Conservation (phyloP, 2,329 filamentous ascomycete species). For the Xylaria sp. region DNA sequence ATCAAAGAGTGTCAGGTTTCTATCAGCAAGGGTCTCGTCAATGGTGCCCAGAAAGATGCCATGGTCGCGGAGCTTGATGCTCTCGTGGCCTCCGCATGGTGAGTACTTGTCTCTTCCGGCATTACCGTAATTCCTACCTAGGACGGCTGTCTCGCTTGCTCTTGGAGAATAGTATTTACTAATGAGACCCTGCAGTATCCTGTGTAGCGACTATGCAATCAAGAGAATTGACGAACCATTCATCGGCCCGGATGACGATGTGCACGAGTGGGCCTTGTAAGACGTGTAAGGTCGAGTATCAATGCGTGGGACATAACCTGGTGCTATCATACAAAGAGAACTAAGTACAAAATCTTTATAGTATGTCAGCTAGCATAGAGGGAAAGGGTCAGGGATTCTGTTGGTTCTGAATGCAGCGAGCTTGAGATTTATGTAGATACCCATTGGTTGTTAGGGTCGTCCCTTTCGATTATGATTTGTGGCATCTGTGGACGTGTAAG, state of each 20-base stretch:
- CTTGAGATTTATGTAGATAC: conserved; percentile 34
- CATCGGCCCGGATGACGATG: conserved; percentile 76
- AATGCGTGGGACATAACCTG: conserved; percentile 3
- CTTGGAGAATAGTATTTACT: conserved; percentile 38
- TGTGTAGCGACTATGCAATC: conserved; percentile 95
- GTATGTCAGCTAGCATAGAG: conserved; percentile 5
- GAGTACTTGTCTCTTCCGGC: conserved; percentile 48
- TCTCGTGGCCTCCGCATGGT: conserved; percentile 92
- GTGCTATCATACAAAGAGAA: conserved; percentile 1
- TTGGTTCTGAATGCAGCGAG: conserved; percentile 6
- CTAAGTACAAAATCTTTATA: not conserved
- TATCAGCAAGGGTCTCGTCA: conserved; percentile 79
- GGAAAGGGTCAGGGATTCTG: not conserved
- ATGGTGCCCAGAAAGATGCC: conserved; percentile 78
- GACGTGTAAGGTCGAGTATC: conserved; percentile 21
- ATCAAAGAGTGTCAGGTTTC: conserved; percentile 88
- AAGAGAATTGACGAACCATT: conserved; percentile 96
- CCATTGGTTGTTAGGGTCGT: conserved; percentile 12
- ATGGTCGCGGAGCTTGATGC: conserved; percentile 90
- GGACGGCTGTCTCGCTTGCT: conserved; percentile 8
- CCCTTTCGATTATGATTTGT: conserved; percentile 1
- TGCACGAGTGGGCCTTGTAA: conserved; percentile 81
- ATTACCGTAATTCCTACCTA: conserved; percentile 9
- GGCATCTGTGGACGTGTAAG: not conserved
- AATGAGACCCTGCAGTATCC: conserved; percentile 68